These are phyloP conservation scores for Hylodesmum podocarpum DNA, from an alignment of 306 rosid species.

Conservation along the genomic window DNA sequence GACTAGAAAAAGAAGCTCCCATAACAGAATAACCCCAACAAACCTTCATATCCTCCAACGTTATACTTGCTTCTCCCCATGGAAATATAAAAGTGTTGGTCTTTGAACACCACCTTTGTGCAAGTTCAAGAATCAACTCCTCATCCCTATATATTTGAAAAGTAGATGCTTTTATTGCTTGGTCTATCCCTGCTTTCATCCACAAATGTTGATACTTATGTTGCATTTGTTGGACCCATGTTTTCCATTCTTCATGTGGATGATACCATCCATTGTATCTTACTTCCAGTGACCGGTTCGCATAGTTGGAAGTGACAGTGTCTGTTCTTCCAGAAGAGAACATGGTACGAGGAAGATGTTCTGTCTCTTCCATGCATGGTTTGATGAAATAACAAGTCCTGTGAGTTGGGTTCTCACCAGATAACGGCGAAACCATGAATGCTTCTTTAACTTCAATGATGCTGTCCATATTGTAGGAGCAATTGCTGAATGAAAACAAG, in stretches of 20 bases:
- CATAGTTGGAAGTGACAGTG: not conserved
- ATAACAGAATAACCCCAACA: conserved; percentile 43
- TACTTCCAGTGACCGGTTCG: not conserved
- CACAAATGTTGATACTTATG: conserved; percentile 27
- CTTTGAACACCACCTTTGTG: conserved; percentile 38
- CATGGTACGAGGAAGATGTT: not conserved
- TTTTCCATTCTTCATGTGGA: conserved; percentile 32
- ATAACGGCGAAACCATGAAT: conserved; percentile 36
- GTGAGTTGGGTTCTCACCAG: not conserved
- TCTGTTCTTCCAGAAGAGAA: not conserved
- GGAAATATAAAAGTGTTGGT: conserved; percentile 52
- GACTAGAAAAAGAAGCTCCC: conserved; percentile 31
- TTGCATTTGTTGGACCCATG: conserved; percentile 33
- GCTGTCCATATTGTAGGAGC: not conserved
- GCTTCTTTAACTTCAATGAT: conserved; percentile 33
- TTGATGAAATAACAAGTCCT: conserved; percentile 38
- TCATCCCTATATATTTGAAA: conserved; percentile 14
- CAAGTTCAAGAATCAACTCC: conserved; percentile 39
- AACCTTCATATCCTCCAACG: conserved; percentile 51
- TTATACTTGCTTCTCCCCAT: conserved; percentile 62
- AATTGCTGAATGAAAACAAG: not conserved
- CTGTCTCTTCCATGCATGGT: conserved; percentile 11
- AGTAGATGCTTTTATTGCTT: conserved; percentile 52
- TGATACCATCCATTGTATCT: conserved; percentile 30
- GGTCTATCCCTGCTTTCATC: conserved; percentile 45